A percentile compares a stretch with the other conserved stretches of the same genome.
Evolutionary conservation across 768 basidiomycete species (phyloP).

Genomic region (Kwoniella heveanensis): DNA sequence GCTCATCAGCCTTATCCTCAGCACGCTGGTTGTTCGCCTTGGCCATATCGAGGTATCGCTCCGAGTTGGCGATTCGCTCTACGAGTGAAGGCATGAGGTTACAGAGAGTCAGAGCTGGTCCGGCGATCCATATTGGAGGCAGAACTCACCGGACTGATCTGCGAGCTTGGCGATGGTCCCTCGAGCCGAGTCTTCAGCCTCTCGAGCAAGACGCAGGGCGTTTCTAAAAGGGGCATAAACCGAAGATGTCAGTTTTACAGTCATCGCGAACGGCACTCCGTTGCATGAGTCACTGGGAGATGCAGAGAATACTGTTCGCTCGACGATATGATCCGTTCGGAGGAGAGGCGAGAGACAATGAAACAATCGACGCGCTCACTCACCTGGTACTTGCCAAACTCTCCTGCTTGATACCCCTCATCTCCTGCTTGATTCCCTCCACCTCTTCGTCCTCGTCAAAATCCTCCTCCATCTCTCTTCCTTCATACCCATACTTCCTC

Average conservation of each 20-base stretch:
- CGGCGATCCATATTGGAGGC: background rate
- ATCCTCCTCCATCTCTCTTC: constrained; percentile 64
- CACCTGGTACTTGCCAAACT: constrained; percentile 76
- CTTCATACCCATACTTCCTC: constrained; percentile 51
- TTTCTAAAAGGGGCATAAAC: constrained; percentile 59
- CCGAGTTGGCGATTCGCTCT: constrained; percentile 78
- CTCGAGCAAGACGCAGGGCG: constrained; percentile 87
- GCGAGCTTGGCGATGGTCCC: constrained; percentile 80
- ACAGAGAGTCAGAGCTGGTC: too few relatives aligned
- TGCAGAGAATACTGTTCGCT: too few relatives aligned
- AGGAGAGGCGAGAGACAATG: too few relatives aligned
- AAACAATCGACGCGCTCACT: too few relatives aligned
- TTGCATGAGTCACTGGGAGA: too few relatives aligned
- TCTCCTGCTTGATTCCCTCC: constrained; percentile 93
- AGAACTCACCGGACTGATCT: constrained; percentile 80
- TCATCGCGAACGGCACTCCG: too few relatives aligned
- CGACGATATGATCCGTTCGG: too few relatives aligned
- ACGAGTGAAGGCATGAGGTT: background rate
- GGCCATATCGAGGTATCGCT: constrained; percentile 88
- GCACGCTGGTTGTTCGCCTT: constrained; percentile 84
- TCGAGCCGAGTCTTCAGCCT: constrained; percentile 92
- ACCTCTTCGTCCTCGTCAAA: constrained; percentile 60
- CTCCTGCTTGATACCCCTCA: constrained; percentile 85
- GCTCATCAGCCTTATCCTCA: constrained; percentile 89
- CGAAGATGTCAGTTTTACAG: background rate